A percentile compares a stretch with the other conserved stretches of the same genome.
Conservation (phyloP, 2,329 filamentous ascomycete genomes). For the Xylaria polymorpha region DNA sequence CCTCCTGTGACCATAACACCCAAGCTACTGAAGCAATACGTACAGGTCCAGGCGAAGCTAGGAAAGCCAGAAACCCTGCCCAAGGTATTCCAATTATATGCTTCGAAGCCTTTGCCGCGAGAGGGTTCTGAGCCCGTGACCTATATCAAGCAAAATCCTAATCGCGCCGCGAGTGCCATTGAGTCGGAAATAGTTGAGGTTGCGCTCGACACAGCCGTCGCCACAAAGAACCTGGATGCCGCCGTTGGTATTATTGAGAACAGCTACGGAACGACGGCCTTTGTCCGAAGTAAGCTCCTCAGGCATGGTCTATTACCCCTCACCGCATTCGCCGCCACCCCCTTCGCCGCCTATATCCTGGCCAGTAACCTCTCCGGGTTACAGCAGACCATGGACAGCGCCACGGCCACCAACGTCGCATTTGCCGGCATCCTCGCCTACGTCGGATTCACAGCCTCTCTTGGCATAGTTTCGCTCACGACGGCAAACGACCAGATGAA, state of each 20-base stretch:
- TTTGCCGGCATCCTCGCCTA: slow-evolving; percentile 88
- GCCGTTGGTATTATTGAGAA: slow-evolving; percentile 80
- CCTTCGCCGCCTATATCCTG: slow-evolving; percentile 75
- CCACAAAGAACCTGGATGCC: slow-evolving; percentile 79
- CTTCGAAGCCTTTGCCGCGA: slow-evolving; percentile 79
- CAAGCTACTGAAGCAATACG: slow-evolving; percentile 77
- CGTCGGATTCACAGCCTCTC: slow-evolving; percentile 79
- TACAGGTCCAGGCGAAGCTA: slow-evolving; percentile 79
- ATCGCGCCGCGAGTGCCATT: slow-evolving; percentile 76
- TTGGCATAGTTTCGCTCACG: slow-evolving; percentile 85
- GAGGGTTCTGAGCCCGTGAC: slow-evolving; percentile 68
- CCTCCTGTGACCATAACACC: slow-evolving; percentile 84
- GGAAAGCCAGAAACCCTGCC: slow-evolving; percentile 81
- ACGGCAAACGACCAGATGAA: slow-evolving; percentile 96
- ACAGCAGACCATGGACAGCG: slow-evolving; percentile 81
- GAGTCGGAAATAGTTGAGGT: slow-evolving; percentile 74
- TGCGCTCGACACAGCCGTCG: slow-evolving; percentile 83
- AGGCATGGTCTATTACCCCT: slow-evolving; percentile 71
- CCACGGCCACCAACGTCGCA: slow-evolving; percentile 78
- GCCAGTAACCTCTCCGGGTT: slow-evolving; percentile 73
- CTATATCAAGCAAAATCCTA: slow-evolving; percentile 73
- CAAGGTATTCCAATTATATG: slow-evolving; percentile 82
- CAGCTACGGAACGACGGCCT: slow-evolving; percentile 75
- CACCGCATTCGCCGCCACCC: slow-evolving; percentile 66
- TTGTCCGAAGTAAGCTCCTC: slow-evolving; percentile 73